These are phyloP conservation scores for Knoxia roxburghii DNA, from an alignment of 257 asterid genomes.

Conservation along the genomic window DNA sequence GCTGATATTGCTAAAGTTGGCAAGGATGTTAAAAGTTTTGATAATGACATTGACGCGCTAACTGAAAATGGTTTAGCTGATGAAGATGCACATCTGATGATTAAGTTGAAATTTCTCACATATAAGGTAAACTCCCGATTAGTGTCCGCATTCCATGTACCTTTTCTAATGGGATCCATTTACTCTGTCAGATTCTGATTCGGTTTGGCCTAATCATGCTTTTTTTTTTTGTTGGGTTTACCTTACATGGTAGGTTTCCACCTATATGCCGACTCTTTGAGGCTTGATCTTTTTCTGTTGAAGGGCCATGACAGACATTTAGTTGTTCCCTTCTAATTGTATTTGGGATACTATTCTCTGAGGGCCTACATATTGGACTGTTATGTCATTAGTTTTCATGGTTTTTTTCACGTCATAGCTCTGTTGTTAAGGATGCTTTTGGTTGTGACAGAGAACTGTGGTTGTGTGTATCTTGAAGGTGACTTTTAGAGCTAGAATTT, in stretches of 20 bases:
- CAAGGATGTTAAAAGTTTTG: slow-evolving; percentile 29
- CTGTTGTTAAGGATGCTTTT: background rate
- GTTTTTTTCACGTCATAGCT: slow-evolving; percentile 1
- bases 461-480: too few relatives aligned
- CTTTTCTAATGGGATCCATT: too few relatives aligned
- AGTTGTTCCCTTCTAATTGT: too few relatives aligned
- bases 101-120: slow-evolving; percentile 91
- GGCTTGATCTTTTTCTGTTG: background rate
- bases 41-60: slow-evolving; percentile 28
- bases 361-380: too few relatives aligned
- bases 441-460: background rate
- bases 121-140: slow-evolving; percentile 54
- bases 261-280: background rate
- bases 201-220: background rate
- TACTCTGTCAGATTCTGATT: background rate
- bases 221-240: background rate
- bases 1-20: slow-evolving; percentile 34
- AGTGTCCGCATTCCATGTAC: background rate
- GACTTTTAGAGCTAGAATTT: too few relatives aligned
- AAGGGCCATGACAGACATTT: background rate
- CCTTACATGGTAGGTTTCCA: background rate
- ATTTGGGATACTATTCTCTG: too few relatives aligned
- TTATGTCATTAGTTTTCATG: background rate
- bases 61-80: slow-evolving; percentile 63
- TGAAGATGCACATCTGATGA: slow-evolving; percentile 98